Conservation (phyloP, 371 early-diverging fungal species). For the Rhizopus delemar region DNA sequence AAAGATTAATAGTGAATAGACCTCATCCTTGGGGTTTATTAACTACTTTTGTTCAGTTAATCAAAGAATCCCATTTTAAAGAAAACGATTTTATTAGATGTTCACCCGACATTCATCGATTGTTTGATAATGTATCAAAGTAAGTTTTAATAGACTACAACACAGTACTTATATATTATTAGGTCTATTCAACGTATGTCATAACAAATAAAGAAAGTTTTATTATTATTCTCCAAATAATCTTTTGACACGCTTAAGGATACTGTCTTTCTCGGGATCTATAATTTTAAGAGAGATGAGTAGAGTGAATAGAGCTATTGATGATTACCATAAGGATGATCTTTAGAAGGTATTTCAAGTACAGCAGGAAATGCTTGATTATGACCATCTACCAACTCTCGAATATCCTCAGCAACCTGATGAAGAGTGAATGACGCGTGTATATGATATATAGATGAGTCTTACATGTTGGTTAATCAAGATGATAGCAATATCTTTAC, state of each 20-base stretch:
- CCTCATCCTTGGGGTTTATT: slow-evolving; percentile 99
- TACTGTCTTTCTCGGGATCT: slow-evolving; percentile 90
- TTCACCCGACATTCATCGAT: slow-evolving; percentile 65
- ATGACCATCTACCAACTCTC: slow-evolving; percentile 88
- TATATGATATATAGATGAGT: not conserved
- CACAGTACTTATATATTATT: no score
- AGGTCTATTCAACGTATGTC: slow-evolving; percentile 7
- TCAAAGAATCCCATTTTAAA: slow-evolving; percentile 86
- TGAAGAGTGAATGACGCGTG: not conserved
- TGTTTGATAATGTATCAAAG: slow-evolving; percentile 68
- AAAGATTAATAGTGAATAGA: slow-evolving; percentile 93
- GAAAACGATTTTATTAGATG: slow-evolving; percentile 68
- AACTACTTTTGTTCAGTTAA: slow-evolving; percentile 92
- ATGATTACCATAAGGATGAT: slow-evolving; percentile 87
- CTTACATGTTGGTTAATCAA: slow-evolving; percentile 95
- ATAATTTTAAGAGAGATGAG: slow-evolving; percentile 5
- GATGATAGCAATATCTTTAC: slow-evolving; percentile 97
- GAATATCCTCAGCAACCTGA: slow-evolving; percentile 92
- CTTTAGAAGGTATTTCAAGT: slow-evolving; percentile 98
- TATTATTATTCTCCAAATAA: slow-evolving; percentile 79
- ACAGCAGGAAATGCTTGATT: slow-evolving; percentile 93
- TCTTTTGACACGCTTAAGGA: slow-evolving; percentile 92
- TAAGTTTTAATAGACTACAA: slow-evolving; percentile 19
- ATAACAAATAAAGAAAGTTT: not conserved
- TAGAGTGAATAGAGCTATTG: slow-evolving; percentile 32